A percentile compares a stretch with the other conserved stretches of the same genome.
These are phyloP conservation scores for Colletotrichum costaricense DNA, from an alignment of 2,329 filamentous ascomycete species.

Conservation along the genomic window DNA sequence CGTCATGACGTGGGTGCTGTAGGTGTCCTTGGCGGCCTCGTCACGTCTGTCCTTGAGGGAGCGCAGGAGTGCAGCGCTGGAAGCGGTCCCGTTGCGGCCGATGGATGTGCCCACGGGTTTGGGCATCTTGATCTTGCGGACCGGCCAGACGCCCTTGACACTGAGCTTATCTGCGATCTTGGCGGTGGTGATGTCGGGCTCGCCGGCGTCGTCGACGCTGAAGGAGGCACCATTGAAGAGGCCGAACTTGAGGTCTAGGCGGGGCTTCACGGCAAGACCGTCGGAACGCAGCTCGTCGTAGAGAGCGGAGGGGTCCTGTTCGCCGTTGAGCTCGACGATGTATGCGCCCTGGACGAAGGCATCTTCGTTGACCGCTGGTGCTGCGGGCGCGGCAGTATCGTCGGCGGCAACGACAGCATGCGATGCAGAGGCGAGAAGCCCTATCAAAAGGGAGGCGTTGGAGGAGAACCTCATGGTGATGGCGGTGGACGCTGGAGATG, in stretches of 20 bases:
- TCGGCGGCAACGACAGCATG: not conserved
- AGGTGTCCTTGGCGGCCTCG: conserved; percentile 21
- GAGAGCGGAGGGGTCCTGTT: conserved; percentile 31
- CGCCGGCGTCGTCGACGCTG: conserved; percentile 40
- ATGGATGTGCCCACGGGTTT: conserved; percentile 32
- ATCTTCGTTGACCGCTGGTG: not conserved
- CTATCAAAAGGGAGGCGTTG: conserved; percentile 7
- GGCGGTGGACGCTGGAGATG: conserved; percentile 8
- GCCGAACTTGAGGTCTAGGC: conserved; percentile 38
- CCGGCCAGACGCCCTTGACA: conserved; percentile 46
- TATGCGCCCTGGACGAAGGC: conserved; percentile 39
- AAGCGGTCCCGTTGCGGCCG: conserved; percentile 35
- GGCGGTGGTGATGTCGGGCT: conserved; percentile 39
- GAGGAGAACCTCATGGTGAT: conserved; percentile 25
- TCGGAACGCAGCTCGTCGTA: conserved; percentile 36
- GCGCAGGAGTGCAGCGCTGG: conserved; percentile 20
- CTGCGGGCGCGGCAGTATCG: not conserved
- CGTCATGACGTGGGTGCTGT: conserved; percentile 44
- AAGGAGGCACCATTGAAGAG: conserved; percentile 43
- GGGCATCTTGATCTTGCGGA: conserved; percentile 39
- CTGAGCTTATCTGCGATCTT: conserved; percentile 39
- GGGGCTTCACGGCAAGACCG: conserved; percentile 36
- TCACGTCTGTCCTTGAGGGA: conserved; percentile 5
- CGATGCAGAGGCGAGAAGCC: conserved; percentile 11
- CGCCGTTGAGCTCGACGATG: conserved; percentile 41